Base-by-base conservation (phyloP, 1,139 yeast species). In the Magnusiomyces suaveolens region DNA sequence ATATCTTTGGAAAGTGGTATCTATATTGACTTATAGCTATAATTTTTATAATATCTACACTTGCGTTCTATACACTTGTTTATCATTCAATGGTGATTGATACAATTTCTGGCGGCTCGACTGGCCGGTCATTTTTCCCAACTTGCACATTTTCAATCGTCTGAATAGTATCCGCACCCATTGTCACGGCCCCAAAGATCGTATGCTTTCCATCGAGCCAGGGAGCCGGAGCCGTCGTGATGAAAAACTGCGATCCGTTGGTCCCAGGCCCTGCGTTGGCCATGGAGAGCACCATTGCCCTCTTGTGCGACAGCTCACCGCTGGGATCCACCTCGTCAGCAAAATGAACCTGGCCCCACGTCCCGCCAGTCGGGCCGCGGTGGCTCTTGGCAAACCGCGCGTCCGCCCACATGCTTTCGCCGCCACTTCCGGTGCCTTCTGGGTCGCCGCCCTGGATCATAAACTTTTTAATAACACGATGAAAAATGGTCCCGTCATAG, bases 181-280 rank as follows among this genome's bases (percentile, higher is more conserved):
- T 26, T 12, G 2, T 76, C 75, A 21, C 63, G 54, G 23, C 61
- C 57, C 85, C 86, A 65, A 81, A 81, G 10, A 81, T 80, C 55
- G 82, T 83, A 66, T 81, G 86, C 54, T 73, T 75, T 53, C 76
- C 76, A 64, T 81, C 78, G 62, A 62, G 78, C 80, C 66, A 81
- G 66, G 60, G 79, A 74, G 74, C 62, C 32, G 62, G 60, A 21
- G 63, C 71, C 2, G 72, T 69, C 26, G 74, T 81, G 61, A 81
- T 79, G 69, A 81, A 81, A 64, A 81, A 81, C 66, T 81, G 86
- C 24, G 83, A 78, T 1, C 85, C 84, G 63, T 81, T 81, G 58
- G 84, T 80, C 66, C 77, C 72, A 57, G 70, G 78, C 44, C 86
- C 86, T 44, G 83, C 77, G 62, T 81, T 81, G 59, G 85, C 86